Conservation (phyloP, 1,284 basidiomycete species). For the Trametes polyzona region DNA sequence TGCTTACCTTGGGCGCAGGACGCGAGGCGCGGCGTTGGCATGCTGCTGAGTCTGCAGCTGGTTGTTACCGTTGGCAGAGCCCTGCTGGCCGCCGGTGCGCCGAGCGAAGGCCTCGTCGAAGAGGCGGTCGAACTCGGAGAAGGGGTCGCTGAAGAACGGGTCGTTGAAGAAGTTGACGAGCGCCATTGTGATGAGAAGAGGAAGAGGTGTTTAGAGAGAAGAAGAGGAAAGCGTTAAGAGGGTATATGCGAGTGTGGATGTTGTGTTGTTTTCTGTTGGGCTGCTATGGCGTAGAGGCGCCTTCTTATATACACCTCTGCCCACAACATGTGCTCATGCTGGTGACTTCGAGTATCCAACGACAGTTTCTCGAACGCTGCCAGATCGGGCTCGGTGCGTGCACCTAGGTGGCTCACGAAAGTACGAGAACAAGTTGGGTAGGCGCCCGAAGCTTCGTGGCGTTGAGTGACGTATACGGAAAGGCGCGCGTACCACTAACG, state of each 20-base stretch:
- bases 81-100: constrained; percentile 4
- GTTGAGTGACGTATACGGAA: neutral
- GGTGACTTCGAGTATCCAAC: neutral
- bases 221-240: neutral
- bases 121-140: constrained; percentile 18
- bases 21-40: constrained; percentile 15
- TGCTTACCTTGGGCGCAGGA: constrained; percentile 21
- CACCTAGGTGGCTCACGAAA: constrained; percentile 3
- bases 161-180: constrained; percentile 19
- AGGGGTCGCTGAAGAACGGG: constrained; percentile 30
- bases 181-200: constrained; percentile 3
- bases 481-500: too few species aligned
- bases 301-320: neutral
- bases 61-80: neutral
- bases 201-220: neutral
- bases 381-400: neutral
- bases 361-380: neutral
- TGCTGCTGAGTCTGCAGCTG: constrained; percentile 16
- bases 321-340: too few species aligned
- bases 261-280: constrained; percentile 2
- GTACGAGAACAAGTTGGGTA: constrained; percentile 3
- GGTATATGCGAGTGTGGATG: neutral
- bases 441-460: neutral
- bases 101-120: constrained; percentile 20
- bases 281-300: neutral